Evolutionary conservation across 495 filamentous ascomycete genomes (phyloP).

Genomic region (Cercophora scortea): DNA sequence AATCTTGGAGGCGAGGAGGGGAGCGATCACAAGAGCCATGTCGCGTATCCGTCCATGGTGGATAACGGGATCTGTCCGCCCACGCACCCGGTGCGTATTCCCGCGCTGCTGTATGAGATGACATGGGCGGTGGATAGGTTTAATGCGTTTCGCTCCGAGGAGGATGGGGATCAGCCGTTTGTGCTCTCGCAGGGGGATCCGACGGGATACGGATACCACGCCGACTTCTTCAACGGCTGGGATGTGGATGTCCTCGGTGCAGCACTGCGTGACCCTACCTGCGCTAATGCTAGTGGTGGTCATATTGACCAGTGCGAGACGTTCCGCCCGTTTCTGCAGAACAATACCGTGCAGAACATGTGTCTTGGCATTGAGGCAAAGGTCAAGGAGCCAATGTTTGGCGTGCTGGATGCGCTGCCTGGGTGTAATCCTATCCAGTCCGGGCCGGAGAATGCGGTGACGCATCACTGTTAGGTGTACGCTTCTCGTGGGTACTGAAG

Average conservation of each 20-base stretch:
- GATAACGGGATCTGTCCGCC: conserved; percentile 43
- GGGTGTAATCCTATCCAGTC: conserved; percentile 41
- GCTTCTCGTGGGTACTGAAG: too few species aligned
- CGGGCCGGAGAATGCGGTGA: conserved; percentile 21
- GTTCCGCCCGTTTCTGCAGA: conserved; percentile 21
- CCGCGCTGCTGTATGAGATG: conserved; percentile 57
- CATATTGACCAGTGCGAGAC: conserved; percentile 38
- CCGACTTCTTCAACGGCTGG: conserved; percentile 63
- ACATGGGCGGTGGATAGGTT: conserved; percentile 50
- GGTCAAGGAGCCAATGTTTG: conserved; percentile 10
- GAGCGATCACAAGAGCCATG: conserved; percentile 48
- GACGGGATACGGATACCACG: conserved; percentile 44
- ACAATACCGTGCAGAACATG: background rate
- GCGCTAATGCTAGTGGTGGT: conserved; percentile 21
- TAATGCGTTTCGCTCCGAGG: conserved; percentile 17
- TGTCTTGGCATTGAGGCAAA: background rate
- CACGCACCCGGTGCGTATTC: conserved; percentile 49
- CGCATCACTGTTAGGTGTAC: background rate
- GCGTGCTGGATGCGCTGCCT: conserved; percentile 27
- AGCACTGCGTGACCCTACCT: conserved; percentile 40
- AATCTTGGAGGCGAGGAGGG: conserved; percentile 36
- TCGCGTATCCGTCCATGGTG: conserved; percentile 43
- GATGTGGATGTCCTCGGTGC: conserved; percentile 42
- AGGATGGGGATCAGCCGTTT: conserved; percentile 46
- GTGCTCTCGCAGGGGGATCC: conserved; percentile 41